Percentiles rank a stretch among this genome's conserved stretches.
Evolutionary conservation across 345 rosid species (phyloP).

Genomic region (Eucalyptus erythrocorys): DNA sequence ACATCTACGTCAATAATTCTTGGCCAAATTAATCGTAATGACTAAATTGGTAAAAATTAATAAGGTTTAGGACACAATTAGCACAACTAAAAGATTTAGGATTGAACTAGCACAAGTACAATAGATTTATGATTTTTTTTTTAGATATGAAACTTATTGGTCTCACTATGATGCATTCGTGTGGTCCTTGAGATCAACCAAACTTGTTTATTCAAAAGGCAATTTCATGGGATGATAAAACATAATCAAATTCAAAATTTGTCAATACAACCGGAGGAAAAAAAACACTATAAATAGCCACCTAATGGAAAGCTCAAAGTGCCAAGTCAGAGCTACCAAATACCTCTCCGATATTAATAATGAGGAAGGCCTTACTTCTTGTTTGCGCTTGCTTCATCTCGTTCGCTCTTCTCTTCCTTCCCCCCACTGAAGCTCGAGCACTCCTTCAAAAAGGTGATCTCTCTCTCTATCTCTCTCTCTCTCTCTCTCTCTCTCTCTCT

Average conservation of each 20-base stretch:
- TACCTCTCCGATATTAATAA: not conserved
- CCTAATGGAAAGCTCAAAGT: not conserved
- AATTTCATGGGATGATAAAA: not conserved
- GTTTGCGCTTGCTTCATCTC: not conserved
- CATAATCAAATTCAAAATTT: not conserved
- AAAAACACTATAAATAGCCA: not conserved
- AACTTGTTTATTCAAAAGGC: too few relatives aligned
- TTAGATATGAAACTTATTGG: too few relatives aligned
- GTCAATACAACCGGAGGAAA: not conserved
- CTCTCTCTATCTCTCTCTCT: not conserved
- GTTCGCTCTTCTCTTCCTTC: not conserved
- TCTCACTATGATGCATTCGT: too few relatives aligned
- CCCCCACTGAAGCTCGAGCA: not conserved
- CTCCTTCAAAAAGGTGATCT: not conserved
- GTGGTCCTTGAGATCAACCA: too few relatives aligned
- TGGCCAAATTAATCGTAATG: too few relatives aligned
- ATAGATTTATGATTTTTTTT: too few relatives aligned
- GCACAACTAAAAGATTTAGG: not conserved
- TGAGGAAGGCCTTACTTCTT: not conserved
- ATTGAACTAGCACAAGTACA: too few relatives aligned
- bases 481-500: not conserved
- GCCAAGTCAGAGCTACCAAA: not conserved
- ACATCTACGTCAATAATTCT: too few relatives aligned
- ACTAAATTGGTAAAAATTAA: too few relatives aligned
- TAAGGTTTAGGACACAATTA: too few relatives aligned